phyloP scores from a whole-genome alignment of 169 alveolate species.

The Cryptosporidium ubiquitum region DNA sequence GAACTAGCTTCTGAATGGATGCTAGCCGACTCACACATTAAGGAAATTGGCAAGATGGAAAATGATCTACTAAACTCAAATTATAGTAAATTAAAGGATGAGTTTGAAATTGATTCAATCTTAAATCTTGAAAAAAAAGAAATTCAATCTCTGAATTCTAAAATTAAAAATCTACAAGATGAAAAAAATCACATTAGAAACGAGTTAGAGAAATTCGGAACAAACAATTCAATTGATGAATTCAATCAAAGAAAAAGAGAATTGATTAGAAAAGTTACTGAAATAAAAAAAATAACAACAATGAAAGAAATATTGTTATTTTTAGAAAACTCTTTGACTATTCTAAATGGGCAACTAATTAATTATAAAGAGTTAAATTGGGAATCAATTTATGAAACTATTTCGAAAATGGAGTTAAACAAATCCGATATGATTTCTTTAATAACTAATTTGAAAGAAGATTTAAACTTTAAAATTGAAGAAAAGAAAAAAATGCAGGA shows the following conservation, averaged over 20 bases:
- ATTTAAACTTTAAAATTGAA: background rate
- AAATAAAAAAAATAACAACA: background rate
- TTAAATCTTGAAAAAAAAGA: background rate
- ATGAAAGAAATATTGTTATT: background rate
- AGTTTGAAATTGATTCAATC: background rate
- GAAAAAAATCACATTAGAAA: conserved; percentile 12
- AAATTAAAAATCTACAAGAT: background rate
- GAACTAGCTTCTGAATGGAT: background rate
- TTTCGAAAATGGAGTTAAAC: background rate
- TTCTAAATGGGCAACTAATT: background rate
- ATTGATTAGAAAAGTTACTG: background rate
- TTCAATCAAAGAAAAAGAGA: background rate
- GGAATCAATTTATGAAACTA: background rate
- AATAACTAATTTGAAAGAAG: background rate
- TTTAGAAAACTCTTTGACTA: background rate
- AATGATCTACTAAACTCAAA: background rate
- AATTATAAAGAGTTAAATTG: conserved; percentile 1
- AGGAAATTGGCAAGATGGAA: conserved; percentile 18
- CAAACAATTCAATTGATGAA: background rate
- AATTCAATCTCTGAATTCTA: background rate
- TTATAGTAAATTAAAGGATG: background rate
- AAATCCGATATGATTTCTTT: background rate
- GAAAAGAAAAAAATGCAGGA: conserved; percentile 13
- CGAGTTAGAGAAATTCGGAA: background rate
- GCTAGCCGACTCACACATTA: background rate